A percentile compares a stretch with the other conserved stretches of the same genome.
These are phyloP conservation scores for Dryas integrifolia DNA, from an alignment of 331 rosid genomes.

Conservation along the genomic window DNA sequence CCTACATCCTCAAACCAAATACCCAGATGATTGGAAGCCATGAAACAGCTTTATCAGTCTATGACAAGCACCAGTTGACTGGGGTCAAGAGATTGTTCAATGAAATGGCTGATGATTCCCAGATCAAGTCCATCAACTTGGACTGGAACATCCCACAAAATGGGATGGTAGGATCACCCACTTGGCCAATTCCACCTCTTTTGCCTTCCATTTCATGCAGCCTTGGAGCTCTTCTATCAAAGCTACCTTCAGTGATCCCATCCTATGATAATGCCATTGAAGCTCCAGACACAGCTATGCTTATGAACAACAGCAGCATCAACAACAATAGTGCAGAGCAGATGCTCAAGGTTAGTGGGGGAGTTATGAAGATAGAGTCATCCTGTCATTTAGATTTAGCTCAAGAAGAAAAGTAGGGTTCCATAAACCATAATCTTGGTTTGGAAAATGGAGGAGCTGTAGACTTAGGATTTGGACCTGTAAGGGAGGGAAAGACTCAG, in stretches of 20 bases:
- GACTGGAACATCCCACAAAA: slow-evolving; percentile 60
- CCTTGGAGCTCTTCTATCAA: slow-evolving; percentile 49
- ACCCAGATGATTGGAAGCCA: slow-evolving; percentile 42
- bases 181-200: slow-evolving; percentile 51
- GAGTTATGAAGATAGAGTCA: slow-evolving; percentile 31
- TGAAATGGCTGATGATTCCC: slow-evolving; percentile 39
- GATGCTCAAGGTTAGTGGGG: slow-evolving; percentile 32
- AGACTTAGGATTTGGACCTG: slow-evolving; percentile 21
- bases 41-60: slow-evolving; percentile 35
- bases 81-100: slow-evolving; percentile 48
- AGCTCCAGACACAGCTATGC: slow-evolving; percentile 26
- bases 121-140: slow-evolving; percentile 53
- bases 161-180: slow-evolving; percentile 37
- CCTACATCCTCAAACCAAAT: slow-evolving; percentile 53
- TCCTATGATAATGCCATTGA: slow-evolving; percentile 22
- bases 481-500: slow-evolving; percentile 26
- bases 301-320: slow-evolving; percentile 11
- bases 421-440: slow-evolving; percentile 23
- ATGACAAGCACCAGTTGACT: slow-evolving; percentile 30
- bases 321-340: slow-evolving; percentile 25
- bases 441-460: slow-evolving; percentile 20
- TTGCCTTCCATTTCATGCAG: slow-evolving; percentile 54
- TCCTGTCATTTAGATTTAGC: slow-evolving; percentile 33
- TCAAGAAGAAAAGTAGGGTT: slow-evolving; percentile 32
- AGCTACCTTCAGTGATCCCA: slow-evolving; percentile 36